Evolutionary conservation across 148 eudicot genomes (phyloP), one percentile per base, ranked within the genome.

Genomic region (Hydrangea macrophylla): DNA sequence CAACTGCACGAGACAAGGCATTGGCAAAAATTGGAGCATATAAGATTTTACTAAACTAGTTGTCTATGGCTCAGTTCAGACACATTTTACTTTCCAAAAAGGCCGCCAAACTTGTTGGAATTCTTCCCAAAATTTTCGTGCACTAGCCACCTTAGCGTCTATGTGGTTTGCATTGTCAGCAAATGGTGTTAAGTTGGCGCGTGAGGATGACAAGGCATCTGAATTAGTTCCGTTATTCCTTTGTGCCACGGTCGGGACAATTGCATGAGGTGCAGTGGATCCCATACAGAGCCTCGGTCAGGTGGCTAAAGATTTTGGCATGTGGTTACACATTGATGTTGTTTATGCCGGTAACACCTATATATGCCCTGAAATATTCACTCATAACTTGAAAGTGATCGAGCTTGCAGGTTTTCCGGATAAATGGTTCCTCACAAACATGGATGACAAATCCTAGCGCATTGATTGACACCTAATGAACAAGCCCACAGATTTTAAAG

Each of bases 341-440:
- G 78, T 75, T 0, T 78, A 65, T 45, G 80, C 78, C 4, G 83
- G 75, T n/a, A 69, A 55, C 66, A 80, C 78, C 23, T 63, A 83
- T 33, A 79, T 82, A 23, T 82, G 86, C 66, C 86, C 86, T 0
- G 83, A 83, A 66, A n/a, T n/a, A n/a, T 73, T 73, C 18, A 71
- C 76, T 0, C 67, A 71, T 31, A 63, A 42, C 58, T 71, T 83
- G 25, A 59, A 79, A 31, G 86, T 83, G 5, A 81, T 83, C 0
- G 86, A 83, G 53, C 55, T 68, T 25, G 86, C 72, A 0, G 60
- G 63, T 27, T 79, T 83, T 35, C 85, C 90, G 0, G 87, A 86
- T 65, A 83, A 86, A 24, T 86, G 87, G 87, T 79, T 86, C 60
- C 58, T 86, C 3, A 83, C 90, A 7, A 80, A 77, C 2, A 70